Evolutionary conservation across 305 asterid genomes (phyloP).

Genomic region (Solanum hybrid): DNA sequence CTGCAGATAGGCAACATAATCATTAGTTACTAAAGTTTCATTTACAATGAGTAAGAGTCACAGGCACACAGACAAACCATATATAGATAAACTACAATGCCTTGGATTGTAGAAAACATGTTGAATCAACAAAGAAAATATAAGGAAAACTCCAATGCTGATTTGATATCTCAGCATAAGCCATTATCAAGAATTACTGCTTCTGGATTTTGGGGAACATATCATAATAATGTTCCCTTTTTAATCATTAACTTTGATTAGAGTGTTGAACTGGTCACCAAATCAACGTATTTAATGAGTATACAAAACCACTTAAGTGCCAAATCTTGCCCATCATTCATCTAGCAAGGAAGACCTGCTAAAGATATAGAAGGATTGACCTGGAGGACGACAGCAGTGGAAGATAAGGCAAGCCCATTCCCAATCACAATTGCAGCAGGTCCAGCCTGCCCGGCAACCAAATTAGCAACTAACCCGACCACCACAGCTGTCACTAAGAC

Average conservation of each 20-base stretch:
- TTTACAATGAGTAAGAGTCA: not conserved
- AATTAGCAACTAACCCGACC: slow-evolving; percentile 68
- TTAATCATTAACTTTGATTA: not conserved
- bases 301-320: not conserved
- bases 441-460: slow-evolving; percentile 73
- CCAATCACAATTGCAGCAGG: slow-evolving; percentile 99
- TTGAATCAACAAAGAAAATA: not conserved
- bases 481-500: slow-evolving; percentile 85
- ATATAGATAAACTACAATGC: not conserved
- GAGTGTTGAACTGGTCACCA: not conserved
- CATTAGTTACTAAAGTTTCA: not conserved
- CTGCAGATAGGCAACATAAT: slow-evolving; percentile 35
- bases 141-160: not conserved
- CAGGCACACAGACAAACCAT: not conserved
- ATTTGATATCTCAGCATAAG: not conserved
- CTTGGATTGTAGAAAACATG: not conserved
- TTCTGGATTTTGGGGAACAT: not conserved
- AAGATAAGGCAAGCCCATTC: slow-evolving; percentile 96
- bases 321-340: not conserved
- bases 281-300: not conserved
- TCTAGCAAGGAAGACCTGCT: not conserved
- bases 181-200: not conserved
- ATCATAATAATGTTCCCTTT: not conserved
- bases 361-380: slow-evolving; percentile 25
- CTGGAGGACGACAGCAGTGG: slow-evolving; percentile 99